phyloP scores from a whole-genome alignment of 2,329 filamentous ascomycete genomes.

The Thermochaetoides dissita region DNA sequence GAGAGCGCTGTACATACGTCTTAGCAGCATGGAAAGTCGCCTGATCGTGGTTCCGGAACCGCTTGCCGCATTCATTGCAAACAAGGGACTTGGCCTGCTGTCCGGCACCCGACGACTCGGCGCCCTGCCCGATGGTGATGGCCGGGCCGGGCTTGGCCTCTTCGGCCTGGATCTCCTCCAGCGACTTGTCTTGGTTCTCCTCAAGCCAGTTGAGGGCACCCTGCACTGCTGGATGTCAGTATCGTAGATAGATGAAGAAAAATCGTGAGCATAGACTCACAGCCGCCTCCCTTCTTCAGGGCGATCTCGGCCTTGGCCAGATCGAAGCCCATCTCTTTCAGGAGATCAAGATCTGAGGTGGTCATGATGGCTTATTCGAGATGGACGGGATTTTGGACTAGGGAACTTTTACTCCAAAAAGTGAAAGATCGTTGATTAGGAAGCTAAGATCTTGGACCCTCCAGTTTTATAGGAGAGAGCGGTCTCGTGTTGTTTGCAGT shows the following conservation, averaged over 20 bases:
- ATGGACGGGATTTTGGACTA: no score
- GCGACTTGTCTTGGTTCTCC: constrained; percentile 71
- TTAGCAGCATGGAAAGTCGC: constrained; percentile 87
- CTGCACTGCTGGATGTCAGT: constrained; percentile 45
- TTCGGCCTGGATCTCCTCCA: constrained; percentile 61
- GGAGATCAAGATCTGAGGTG: constrained; percentile 43
- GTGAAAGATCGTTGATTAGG: no score
- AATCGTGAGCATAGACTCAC: constrained; percentile 35
- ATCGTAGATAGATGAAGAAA: constrained; percentile 1
- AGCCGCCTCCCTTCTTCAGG: constrained; percentile 65
- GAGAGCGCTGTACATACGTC: constrained; percentile 37
- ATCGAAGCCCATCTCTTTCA: constrained; percentile 70
- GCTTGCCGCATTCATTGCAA: constrained; percentile 91
- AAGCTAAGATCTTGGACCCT: no score
- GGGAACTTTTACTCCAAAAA: no score
- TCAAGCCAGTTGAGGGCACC: constrained; percentile 91
- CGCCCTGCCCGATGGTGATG: constrained; percentile 7
- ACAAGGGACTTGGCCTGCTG: constrained; percentile 66
- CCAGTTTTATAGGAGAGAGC: no score
- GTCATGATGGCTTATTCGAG: constrained; percentile 29
- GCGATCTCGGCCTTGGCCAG: constrained; percentile 69
- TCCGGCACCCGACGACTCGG: constrained; percentile 27
- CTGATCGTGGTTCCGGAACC: constrained; percentile 65
- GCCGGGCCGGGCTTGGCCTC: constrained; percentile 17
- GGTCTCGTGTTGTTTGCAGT: no score